A percentile compares a stretch with the other conserved stretches of the same genome.
Conservation (phyloP, 495 filamentous ascomycete species). For the Parathielavia hyrcaniae region DNA sequence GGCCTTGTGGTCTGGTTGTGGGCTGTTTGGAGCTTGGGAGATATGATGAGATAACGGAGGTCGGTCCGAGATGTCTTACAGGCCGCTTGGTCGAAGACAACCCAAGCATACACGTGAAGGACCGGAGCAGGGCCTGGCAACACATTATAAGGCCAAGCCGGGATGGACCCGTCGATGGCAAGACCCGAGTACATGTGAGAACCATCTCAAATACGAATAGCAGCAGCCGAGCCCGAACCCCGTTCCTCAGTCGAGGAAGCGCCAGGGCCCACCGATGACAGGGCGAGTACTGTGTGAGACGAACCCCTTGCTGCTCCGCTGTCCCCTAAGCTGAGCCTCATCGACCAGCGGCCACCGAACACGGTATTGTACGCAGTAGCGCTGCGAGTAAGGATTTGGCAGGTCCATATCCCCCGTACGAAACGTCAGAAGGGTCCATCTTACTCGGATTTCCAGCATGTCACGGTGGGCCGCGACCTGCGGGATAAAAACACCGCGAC, state of each 20-base stretch:
- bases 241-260: slow-evolving; percentile 3
- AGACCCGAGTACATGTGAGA: not conserved
- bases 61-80: not conserved
- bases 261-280: not conserved
- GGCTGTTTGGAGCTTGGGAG: not conserved
- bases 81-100: not conserved
- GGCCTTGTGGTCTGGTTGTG: not conserved
- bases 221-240: slow-evolving; percentile 7
- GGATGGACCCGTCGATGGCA: not conserved
- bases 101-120: not conserved
- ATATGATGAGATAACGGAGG: not conserved
- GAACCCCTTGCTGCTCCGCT: too few species aligned
- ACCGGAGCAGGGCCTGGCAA: too few species aligned
- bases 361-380: too few species aligned
- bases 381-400: too few species aligned
- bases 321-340: too few species aligned
- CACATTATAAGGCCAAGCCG: slow-evolving; percentile 1
- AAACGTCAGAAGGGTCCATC: too few species aligned
- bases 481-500: too few species aligned
- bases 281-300: not conserved
- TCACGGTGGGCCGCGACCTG: too few species aligned
- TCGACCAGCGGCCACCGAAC: too few species aligned
- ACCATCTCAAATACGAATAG: not conserved
- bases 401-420: too few species aligned
- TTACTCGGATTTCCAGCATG: too few species aligned